Evolutionary conservation across 139 green algal genomes (phyloP).

Genomic region (Closterium sp.): DNA sequence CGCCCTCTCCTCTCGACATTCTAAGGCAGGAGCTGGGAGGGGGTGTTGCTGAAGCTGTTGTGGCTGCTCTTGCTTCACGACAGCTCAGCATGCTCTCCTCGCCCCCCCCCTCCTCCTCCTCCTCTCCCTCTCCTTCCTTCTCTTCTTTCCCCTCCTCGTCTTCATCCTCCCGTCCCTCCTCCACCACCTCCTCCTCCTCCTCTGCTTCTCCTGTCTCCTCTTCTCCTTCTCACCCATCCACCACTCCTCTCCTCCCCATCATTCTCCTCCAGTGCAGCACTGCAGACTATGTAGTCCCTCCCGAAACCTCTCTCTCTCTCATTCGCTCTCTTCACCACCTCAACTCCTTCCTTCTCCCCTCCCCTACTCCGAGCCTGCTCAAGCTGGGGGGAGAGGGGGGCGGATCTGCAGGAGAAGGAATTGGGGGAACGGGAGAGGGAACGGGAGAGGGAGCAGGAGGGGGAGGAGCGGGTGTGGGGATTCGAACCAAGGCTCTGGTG

Average conservation of each 20-base stretch:
- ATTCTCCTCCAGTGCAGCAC: neutral
- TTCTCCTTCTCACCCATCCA: neutral
- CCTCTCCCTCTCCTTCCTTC: neutral
- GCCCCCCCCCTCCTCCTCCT: neutral
- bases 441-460: neutral
- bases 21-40: neutral
- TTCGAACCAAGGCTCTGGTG: neutral
- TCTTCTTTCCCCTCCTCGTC: neutral
- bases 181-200: neutral
- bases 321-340: neutral
- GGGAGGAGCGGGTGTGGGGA: neutral
- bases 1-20: neutral
- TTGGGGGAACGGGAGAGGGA: neutral
- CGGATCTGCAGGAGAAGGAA: neutral
- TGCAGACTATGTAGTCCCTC: neutral
- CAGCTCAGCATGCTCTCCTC: neutral
- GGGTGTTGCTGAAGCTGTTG: neutral
- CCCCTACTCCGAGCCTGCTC: neutral
- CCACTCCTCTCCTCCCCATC: neutral
- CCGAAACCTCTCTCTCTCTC: neutral
- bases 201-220: neutral
- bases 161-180: neutral
- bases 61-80: neutral
- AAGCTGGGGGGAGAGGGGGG: neutral
- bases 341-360: neutral